Evolutionary conservation across 108 stramenopile species (phyloP).

Genomic region (Schizochytrium sp.): DNA sequence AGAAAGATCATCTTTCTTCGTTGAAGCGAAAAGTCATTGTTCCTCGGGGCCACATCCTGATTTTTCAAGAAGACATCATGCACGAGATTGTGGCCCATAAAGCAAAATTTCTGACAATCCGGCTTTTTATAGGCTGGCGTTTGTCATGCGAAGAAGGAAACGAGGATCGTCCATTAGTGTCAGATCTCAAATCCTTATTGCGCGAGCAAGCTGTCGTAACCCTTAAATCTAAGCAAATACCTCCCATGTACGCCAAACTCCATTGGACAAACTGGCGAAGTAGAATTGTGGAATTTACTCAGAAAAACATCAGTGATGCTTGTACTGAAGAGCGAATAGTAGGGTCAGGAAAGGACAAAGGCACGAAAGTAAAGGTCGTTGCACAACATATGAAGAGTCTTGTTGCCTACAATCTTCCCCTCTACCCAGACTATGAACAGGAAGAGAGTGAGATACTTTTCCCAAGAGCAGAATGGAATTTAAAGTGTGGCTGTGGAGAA

Average conservation of each 20-base stretch:
- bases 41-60: neutral
- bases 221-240: neutral
- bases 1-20: neutral
- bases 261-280: conserved; percentile 20
- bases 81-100: conserved; percentile 2
- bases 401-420: neutral
- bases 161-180: neutral
- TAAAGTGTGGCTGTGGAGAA: no score
- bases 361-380: neutral
- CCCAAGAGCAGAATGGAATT: no score
- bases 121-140: neutral
- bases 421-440: neutral
- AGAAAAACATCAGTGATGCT: neutral
- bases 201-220: neutral
- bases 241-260: conserved; percentile 24
- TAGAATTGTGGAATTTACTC: neutral
- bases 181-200: neutral
- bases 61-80: neutral
- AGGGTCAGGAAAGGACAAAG: neutral
- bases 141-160: neutral
- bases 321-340: neutral
- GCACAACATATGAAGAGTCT: neutral
- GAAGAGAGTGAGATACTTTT: no score
- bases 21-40: neutral
- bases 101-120: neutral